Evolutionary conservation across 805 yeast genomes (phyloP), one percentile per base, ranked within the genome.

Genomic region (Lipomyces oligophaga): DNA sequence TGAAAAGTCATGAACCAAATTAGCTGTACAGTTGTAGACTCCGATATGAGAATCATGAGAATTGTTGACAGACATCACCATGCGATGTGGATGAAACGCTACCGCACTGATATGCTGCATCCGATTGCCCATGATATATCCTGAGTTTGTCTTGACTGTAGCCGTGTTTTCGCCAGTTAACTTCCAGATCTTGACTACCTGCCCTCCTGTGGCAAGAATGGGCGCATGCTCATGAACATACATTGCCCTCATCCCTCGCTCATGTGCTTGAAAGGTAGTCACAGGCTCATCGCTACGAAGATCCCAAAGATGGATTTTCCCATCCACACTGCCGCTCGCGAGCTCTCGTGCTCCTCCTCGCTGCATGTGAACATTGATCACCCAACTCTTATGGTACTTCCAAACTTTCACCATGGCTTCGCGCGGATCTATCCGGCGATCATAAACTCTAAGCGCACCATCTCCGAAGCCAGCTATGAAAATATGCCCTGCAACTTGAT

Each of bases 161-260:
- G 85, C 69, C 5, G 89, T 68, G 44, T 78, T 63, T 49, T 85
- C 84, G 2, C 97, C 97, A 0, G 83, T 70, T 0, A 96, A 86
- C 2, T 95, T 80, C 85, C 93, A 89, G 4, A 93, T 67, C 36
- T 85, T 82, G 13, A 88, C 79, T 28, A 77, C 73, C 52, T 83
- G 83, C 1, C 89, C 81, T 0, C 96, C 97, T 2, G 96, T 83
- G 1, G 89, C 90, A 47, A 93, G 77, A 2, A 93, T 74, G 1
- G 98, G 97, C 0, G 97, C 98, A 67, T 93, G 98, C 60, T 93
- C 98, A 67, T 93, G 98, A 4, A 86, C 78, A 60, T 85, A 83
- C 45, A 87, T 73, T 18, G 86, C 75, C 5, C 93, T 77, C 75
- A 78, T 74, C 3, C 71, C 69, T 39, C 70, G 68, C 1, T 70